Percentiles rank a stretch among this genome's conserved stretches.
Evolutionary conservation across 805 yeast species (phyloP).

Genomic region (Komagataella mondaviorum): DNA sequence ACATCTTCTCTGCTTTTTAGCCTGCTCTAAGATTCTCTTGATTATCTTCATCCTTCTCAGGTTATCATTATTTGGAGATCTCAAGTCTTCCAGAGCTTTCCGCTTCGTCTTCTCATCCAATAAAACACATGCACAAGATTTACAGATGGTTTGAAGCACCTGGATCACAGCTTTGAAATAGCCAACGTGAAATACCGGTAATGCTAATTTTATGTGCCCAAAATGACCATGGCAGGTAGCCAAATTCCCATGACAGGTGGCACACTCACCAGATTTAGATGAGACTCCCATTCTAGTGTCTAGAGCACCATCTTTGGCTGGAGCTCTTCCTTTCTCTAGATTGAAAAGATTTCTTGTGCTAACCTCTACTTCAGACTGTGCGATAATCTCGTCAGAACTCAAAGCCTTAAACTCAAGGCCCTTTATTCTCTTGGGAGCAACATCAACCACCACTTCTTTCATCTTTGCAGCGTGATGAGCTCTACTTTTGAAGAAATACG

Average conservation of each 20-base stretch:
- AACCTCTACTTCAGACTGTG: constrained; percentile 91
- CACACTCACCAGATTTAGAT: constrained; percentile 71
- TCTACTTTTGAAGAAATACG: not conserved
- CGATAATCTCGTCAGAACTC: constrained; percentile 82
- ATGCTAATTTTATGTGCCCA: constrained; percentile 84
- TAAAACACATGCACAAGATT: constrained; percentile 69
- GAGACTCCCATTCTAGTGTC: constrained; percentile 93
- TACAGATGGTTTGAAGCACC: constrained; percentile 84
- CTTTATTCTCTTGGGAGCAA: constrained; percentile 79
- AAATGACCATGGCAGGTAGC: constrained; percentile 98
- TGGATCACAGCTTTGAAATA: constrained; percentile 85
- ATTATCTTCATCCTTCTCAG: constrained; percentile 82
- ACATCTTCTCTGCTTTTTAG: constrained; percentile 91
- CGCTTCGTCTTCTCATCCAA: constrained; percentile 63
- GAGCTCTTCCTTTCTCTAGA: constrained; percentile 76
- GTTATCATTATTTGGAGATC: constrained; percentile 83
- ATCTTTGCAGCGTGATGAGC: constrained; percentile 6
- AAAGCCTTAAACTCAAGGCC: constrained; percentile 89
- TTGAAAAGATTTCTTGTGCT: constrained; percentile 86
- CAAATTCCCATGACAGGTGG: constrained; percentile 82
- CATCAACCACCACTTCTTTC: constrained; percentile 45
- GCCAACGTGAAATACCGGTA: constrained; percentile 97
- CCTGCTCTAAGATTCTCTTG: constrained; percentile 77
- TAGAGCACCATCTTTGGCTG: constrained; percentile 75
- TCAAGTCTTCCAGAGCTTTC: constrained; percentile 59